These are phyloP conservation scores for Aspergillus chevalieri DNA, from an alignment of 2,329 filamentous ascomycete species.

Conservation along the genomic window DNA sequence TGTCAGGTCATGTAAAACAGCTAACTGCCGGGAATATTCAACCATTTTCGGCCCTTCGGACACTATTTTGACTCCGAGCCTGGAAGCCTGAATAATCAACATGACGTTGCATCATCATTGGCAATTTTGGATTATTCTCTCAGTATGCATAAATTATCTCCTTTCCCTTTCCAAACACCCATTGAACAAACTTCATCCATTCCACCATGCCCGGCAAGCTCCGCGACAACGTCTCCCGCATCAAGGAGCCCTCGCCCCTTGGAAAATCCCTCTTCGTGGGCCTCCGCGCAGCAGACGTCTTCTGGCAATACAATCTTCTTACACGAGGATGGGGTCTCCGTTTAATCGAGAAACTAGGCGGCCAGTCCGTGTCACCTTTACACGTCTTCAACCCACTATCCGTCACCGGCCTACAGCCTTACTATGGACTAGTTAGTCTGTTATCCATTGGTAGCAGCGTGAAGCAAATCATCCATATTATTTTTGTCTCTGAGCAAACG, in stretches of 20 bases:
- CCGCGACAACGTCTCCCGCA: constrained; percentile 9
- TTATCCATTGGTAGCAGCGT: constrained; percentile 6
- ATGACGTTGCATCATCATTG: too few species aligned
- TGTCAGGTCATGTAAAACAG: too few species aligned
- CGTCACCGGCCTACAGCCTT: constrained; percentile 1
- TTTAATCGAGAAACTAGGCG: constrained; percentile 1
- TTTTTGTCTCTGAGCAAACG: constrained; percentile 8
- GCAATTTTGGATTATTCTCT: too few species aligned
- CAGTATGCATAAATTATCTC: too few species aligned
- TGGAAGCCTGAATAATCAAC: too few species aligned
- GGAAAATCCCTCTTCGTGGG: constrained; percentile 5
- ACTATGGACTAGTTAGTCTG: constrained; percentile 6
- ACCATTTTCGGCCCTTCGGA: too few species aligned
- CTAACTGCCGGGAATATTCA: too few species aligned
- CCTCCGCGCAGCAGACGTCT: constrained; percentile 4
- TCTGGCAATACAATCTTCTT: constrained; percentile 4
- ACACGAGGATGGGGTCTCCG: constrained; percentile 32
- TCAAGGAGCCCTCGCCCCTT: constrained; percentile 1
- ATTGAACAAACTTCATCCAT: neutral
- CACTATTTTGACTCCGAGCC: too few species aligned
- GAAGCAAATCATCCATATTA: constrained; percentile 7
- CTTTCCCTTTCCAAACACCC: neutral
- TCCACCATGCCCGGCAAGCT: neutral
- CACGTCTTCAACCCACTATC: neutral
- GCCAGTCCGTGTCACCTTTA: neutral